Evolutionary conservation across 805 yeast species (phyloP).

Genomic region (Candida methanosorbosa): DNA sequence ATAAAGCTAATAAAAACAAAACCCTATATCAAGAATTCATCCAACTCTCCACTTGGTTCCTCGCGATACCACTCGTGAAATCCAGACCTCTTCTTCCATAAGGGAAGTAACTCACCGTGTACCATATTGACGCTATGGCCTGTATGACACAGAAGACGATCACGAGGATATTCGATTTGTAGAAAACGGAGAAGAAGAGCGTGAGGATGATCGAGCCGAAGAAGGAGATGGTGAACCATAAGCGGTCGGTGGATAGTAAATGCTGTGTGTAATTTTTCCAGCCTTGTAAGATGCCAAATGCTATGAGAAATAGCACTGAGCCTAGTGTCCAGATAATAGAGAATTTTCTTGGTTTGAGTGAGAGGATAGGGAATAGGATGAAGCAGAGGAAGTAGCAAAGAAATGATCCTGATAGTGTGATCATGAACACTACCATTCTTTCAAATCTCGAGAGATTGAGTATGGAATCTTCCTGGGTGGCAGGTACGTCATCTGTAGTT

Average conservation of each 20-base stretch:
- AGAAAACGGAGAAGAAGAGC: constrained; percentile 55
- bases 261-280: constrained; percentile 66
- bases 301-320: constrained; percentile 65
- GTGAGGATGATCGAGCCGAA: constrained; percentile 67
- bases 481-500: no score
- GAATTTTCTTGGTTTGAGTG: constrained; percentile 77
- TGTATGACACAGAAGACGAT: constrained; percentile 63
- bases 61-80: constrained; percentile 44
- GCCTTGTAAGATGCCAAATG: constrained; percentile 85
- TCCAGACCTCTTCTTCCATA: constrained; percentile 71
- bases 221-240: constrained; percentile 67
- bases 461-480: constrained; percentile 14
- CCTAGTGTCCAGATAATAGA: constrained; percentile 85
- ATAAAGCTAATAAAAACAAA: background rate
- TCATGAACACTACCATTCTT: constrained; percentile 62
- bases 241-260: constrained; percentile 57
- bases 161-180: constrained; percentile 60
- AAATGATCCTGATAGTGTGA: constrained; percentile 60
- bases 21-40: constrained; percentile 8
- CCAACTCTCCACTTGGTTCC: constrained; percentile 21
- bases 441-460: constrained; percentile 65
- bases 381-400: constrained; percentile 71
- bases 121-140: constrained; percentile 70
- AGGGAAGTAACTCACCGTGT: constrained; percentile 85
- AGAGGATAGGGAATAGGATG: constrained; percentile 73